Conservation (phyloP, 164 flowering plant genomes). For the Euptelea pleiosperma region DNA sequence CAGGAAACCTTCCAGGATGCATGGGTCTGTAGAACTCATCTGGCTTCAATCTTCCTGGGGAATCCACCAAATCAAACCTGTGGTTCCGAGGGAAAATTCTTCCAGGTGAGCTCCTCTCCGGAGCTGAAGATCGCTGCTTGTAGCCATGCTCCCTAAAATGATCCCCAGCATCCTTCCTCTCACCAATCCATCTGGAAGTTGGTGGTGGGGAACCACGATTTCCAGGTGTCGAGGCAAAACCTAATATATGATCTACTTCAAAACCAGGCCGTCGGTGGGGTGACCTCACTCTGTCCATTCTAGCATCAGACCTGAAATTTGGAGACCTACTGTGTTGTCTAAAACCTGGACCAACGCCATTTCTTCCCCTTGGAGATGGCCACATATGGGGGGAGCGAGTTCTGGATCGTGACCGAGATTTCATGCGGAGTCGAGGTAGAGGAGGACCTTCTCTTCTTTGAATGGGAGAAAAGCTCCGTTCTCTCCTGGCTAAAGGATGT, state of each 20-base stretch:
- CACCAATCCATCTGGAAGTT: constrained; percentile 33
- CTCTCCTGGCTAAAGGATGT: constrained; percentile 31
- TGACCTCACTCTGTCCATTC: constrained; percentile 32
- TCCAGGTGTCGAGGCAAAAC: constrained; percentile 29
- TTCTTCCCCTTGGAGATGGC: constrained; percentile 35
- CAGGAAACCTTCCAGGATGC: constrained; percentile 38
- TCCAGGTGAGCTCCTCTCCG: constrained; percentile 37
- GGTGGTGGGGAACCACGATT: constrained; percentile 31
- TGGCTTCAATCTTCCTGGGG: constrained; percentile 32
- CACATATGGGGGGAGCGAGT: constrained; percentile 41
- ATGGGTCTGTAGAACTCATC: constrained; percentile 36
- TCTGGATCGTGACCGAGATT: constrained; percentile 50
- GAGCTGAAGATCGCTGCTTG: constrained; percentile 22
- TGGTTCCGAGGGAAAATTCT: constrained; percentile 25
- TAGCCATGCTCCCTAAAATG: constrained; percentile 33
- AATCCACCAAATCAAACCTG: constrained; percentile 30
- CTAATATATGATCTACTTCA: constrained; percentile 22
- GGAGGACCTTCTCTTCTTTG: constrained; percentile 27
- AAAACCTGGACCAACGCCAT: constrained; percentile 15
- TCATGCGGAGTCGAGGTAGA: constrained; percentile 23
- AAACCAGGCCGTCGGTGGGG: constrained; percentile 33
- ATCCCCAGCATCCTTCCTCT: constrained; percentile 26
- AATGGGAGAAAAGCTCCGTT: constrained; percentile 42
- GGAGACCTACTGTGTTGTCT: constrained; percentile 40
- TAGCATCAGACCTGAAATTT: constrained; percentile 37